Evolutionary conservation across 805 yeast genomes (phyloP).

Genomic region (Kazachstania kunashirensis): DNA sequence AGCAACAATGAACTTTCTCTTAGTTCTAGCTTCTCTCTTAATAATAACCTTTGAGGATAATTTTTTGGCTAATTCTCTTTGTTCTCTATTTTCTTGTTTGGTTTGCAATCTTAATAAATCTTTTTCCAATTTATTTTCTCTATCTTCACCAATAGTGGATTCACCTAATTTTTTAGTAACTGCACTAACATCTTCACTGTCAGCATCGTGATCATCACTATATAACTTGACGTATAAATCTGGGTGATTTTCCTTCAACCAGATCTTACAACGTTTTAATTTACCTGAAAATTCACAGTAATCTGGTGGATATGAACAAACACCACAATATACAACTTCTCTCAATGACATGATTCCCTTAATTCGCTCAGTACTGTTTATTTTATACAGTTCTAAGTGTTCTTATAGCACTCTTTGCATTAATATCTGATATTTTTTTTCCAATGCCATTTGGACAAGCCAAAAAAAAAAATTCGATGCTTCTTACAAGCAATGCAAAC

Average conservation of each 20-base stretch:
- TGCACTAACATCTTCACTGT: conserved; percentile 33
- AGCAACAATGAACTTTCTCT: conserved; percentile 78
- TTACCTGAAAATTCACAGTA: conserved; percentile 87
- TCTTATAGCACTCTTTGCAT: too few relatives aligned
- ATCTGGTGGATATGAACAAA: conserved; percentile 79
- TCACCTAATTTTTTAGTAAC: conserved; percentile 34
- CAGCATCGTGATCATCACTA: conserved; percentile 32
- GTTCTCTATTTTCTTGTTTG: conserved; percentile 76
- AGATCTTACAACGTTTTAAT: conserved; percentile 71
- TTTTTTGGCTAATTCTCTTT: conserved; percentile 70
- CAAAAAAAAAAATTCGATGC: too few relatives aligned
- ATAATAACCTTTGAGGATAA: conserved; percentile 72
- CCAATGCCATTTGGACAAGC: too few relatives aligned
- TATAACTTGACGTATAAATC: conserved; percentile 54
- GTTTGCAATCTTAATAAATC: conserved; percentile 78
- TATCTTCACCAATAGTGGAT: conserved; percentile 57
- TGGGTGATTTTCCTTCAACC: conserved; percentile 56
- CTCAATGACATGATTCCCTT: conserved; percentile 28
- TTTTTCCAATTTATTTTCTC: conserved; percentile 71
- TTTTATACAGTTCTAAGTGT: too few relatives aligned
- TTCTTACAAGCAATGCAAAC: too few relatives aligned
- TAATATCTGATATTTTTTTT: too few relatives aligned
- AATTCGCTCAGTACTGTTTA: too few relatives aligned
- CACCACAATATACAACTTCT: conserved; percentile 57
- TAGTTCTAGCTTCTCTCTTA: conserved; percentile 83